Evolutionary conservation across 2,329 filamentous ascomycete genomes (phyloP), one percentile per base, ranked within the genome.

Genomic region (Coniella vitis): DNA sequence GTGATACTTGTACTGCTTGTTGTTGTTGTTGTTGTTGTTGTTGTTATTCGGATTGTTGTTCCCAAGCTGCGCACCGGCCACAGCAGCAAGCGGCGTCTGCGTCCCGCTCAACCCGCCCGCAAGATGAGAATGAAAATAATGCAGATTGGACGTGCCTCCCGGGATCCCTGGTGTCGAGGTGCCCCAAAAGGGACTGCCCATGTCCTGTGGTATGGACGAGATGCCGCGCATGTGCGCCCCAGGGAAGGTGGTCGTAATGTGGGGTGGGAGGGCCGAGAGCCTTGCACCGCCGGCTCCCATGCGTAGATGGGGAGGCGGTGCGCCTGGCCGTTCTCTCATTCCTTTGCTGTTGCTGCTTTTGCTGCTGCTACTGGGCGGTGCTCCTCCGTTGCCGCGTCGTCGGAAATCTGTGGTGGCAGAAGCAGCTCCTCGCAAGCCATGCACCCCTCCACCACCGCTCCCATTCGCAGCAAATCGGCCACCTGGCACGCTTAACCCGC

Each of bases 101-200:
- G 85, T 82, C 21, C 87, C 87, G 41, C 85, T 87, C 55, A 86
- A 75, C 3, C 82, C 83, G 21, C 78, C 76, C 8, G 82, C 79
- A 4, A 91, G 73, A 56, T 90, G 87, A 16, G 85, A 81, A 63
- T 90, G 87, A 61, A 93, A 91, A 65, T 91, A 93, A 63, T 84
- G 84, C 58, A 91, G 74, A 57, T 87, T 90, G 10, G 84, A 84
- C 10, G 85, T 84, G 25, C 84, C 85, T 49, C 86, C 85, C 4
- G 85, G 76, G 39, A 85, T 77, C 1, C 80, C 80, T 2, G 79
- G 78, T 17, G 78, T 80, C n/a, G 74, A 70, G 59, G 73, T 73
- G 56, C 73, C 83, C 57, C 78, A 70, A 65, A 77, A 84, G 58
- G 70, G 80, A 62, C 67, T 76, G 21, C 72, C 71, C 19, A 78